Evolutionary conservation across 2,329 filamentous ascomycete species (phyloP), one percentile per base, ranked within the genome.

Genomic region (Zymoseptoria tritici): DNA sequence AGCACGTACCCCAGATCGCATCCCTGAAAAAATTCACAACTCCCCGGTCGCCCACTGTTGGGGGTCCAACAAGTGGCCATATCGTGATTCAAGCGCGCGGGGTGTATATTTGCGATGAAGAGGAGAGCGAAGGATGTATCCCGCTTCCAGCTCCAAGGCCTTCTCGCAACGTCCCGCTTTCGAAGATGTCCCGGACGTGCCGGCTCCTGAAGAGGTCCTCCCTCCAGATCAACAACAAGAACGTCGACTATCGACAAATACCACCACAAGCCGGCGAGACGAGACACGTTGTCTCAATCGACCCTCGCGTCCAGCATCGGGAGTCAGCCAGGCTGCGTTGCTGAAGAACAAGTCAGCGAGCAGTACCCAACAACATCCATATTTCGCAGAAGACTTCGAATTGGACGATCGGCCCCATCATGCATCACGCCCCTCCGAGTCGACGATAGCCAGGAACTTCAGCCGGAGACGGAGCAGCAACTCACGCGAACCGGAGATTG

Each of bases 201-300:
- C 58, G 4, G 50, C 50, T 2, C 53, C 50, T 22, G 57, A 62
- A 11, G 62, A 60, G 6, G 49, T 46, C 16, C 13, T n/a, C 16
- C 36, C 36, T 16, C 6, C 36, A 16, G 36, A 16, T 16, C 11
- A 46, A 16, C 36, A 46, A 46, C 36, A 46, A 29, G 26, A 29
- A n/a, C 59, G 29, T 29, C 56, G 53, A 42, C 50, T 29, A 19
- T 66, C 66, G 2, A 64, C 64, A 13, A 64, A 62, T 51, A 66
- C 65, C 16, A 60, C 55, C 36, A 58, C 52, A 22, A 67, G 66
- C 54, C 61, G 60, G 29, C 60, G 68, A 50, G 60, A 67, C 54
- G 67, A 65, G 29, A 49, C 64, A 16, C 69, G 67, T 42, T 61
- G 55, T 2, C 62, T 59, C 20, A 56, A 53, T 8, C 42, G 55